phyloP scores from a whole-genome alignment of 2,329 filamentous ascomycete genomes.

The Clonostachys rosea region DNA sequence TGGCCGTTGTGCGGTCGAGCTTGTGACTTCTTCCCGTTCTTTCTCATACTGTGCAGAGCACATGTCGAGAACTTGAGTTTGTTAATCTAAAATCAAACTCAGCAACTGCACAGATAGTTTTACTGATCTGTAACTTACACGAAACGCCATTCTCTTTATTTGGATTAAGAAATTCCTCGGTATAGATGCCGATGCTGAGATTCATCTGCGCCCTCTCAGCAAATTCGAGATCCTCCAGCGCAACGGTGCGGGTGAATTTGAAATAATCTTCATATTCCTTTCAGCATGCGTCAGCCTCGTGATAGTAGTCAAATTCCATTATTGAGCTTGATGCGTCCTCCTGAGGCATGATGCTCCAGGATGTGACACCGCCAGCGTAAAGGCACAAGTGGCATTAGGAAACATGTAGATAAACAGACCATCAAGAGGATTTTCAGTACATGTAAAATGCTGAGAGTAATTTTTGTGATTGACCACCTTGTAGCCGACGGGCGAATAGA shows the following conservation, averaged over 20 bases:
- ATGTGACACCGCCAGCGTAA: slow-evolving; percentile 53
- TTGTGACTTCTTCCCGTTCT: not conserved
- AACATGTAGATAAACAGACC: slow-evolving; percentile 55
- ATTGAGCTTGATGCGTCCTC: slow-evolving; percentile 39
- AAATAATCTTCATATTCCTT: not conserved
- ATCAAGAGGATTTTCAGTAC: slow-evolving; percentile 45
- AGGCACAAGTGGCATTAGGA: slow-evolving; percentile 37
- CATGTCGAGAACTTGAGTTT: not conserved
- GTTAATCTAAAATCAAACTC: not conserved
- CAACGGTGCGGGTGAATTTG: not conserved
- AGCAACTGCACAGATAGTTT: not conserved
- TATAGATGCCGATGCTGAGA: not conserved
- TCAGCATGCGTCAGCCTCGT: not conserved
- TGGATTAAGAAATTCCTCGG: not conserved
- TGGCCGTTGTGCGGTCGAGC: too few relatives aligned
- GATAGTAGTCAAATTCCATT: slow-evolving; percentile 32
- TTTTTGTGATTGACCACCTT: slow-evolving; percentile 47
- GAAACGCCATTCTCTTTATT: not conserved
- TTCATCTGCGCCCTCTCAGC: not conserved
- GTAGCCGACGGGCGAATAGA: slow-evolving; percentile 51
- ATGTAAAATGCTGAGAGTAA: slow-evolving; percentile 51
- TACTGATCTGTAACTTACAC: not conserved
- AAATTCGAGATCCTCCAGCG: not conserved
- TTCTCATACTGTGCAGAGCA: not conserved
- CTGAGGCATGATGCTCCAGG: slow-evolving; percentile 49